Evolutionary conservation across 2,329 filamentous ascomycete species (phyloP).

Genomic region (Colletotrichum viniferum): DNA sequence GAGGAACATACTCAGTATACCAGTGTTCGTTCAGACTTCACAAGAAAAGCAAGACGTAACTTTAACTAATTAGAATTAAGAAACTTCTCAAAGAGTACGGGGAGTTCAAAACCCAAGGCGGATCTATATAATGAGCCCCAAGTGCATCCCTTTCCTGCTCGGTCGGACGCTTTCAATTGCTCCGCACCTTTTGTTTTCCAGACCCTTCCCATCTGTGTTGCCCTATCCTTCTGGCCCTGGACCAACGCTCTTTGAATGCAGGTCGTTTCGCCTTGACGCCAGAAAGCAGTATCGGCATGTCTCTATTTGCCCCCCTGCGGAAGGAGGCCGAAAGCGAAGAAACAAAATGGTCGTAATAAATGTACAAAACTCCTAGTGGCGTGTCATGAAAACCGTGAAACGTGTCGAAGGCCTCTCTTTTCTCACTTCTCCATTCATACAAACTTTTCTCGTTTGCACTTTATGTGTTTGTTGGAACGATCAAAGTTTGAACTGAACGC

Average conservation of each 20-base stretch:
- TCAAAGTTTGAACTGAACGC: not conserved
- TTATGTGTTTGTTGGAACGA: not conserved
- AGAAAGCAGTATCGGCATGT: not conserved
- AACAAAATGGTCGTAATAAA: not conserved
- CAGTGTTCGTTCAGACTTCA: not conserved
- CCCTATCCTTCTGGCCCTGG: not conserved
- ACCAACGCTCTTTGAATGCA: not conserved
- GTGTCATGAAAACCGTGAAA: not conserved
- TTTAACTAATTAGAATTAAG: slow-evolving; percentile 16
- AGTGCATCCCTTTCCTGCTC: not conserved
- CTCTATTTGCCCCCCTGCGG: not conserved
- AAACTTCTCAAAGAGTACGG: not conserved
- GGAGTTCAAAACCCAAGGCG: slow-evolving; percentile 7
- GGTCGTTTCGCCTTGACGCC: not conserved
- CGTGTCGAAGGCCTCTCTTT: not conserved
- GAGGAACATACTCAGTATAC: not conserved
- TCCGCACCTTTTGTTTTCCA: not conserved
- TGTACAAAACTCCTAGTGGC: slow-evolving; percentile 7
- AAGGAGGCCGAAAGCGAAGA: not conserved
- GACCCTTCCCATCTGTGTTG: not conserved
- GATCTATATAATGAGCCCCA: slow-evolving; percentile 10
- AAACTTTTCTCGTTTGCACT: not conserved
- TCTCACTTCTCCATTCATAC: not conserved
- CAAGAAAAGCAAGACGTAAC: not conserved
- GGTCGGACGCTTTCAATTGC: not conserved